Evolutionary conservation across 176 grass and related monocot species (phyloP).

Genomic region (Oryza meridionalis): DNA sequence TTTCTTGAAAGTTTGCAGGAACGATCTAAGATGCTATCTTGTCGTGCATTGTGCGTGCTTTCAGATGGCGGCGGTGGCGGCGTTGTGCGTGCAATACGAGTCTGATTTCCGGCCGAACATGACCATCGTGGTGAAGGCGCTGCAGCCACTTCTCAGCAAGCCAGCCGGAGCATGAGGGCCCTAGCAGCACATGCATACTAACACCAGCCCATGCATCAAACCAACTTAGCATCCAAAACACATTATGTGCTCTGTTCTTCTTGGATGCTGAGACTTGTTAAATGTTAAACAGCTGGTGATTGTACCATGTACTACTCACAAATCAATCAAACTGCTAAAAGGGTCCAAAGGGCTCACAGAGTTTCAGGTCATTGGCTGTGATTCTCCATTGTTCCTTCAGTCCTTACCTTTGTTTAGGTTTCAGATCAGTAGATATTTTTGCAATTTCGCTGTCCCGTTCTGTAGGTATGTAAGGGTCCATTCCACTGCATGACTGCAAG

Average conservation of each 20-base stretch:
- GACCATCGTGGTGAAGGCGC: constrained; percentile 70
- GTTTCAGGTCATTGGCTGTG: background rate
- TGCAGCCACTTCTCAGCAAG: constrained; percentile 59
- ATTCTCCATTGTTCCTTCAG: background rate
- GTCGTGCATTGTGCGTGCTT: background rate
- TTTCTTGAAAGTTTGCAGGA: background rate
- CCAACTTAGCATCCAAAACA: background rate
- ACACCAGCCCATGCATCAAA: background rate
- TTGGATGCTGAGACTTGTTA: background rate
- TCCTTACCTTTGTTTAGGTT: background rate
- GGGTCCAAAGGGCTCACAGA: background rate
- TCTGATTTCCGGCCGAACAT: constrained; percentile 67
- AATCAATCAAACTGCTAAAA: constrained; percentile 12
- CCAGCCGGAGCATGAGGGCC: background rate
- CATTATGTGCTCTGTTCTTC: background rate
- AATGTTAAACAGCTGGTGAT: background rate
- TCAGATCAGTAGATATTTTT: background rate
- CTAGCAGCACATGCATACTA: constrained; percentile 14
- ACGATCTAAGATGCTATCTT: background rate
- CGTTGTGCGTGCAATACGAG: constrained; percentile 66
- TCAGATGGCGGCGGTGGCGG: constrained; percentile 62
- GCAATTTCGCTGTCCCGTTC: background rate
- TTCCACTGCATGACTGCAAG: background rate
- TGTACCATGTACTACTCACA: constrained; percentile 9
- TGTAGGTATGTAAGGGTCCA: background rate